Base-by-base conservation (phyloP, 345 rosid genomes). In the Punica granatum region DNA sequence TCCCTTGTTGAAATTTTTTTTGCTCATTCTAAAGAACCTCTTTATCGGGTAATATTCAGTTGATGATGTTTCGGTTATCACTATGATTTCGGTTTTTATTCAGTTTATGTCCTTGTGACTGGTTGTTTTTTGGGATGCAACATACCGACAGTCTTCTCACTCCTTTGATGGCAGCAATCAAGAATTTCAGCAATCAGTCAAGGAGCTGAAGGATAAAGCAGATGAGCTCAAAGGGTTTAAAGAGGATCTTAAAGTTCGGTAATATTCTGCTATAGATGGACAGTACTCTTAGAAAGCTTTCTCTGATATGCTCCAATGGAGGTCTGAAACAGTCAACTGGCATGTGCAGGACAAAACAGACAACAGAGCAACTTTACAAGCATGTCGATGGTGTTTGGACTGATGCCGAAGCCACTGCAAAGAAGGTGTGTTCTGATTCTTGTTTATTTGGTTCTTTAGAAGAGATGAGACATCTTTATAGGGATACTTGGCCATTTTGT, bases 261-360 rank as follows among this genome's bases (percentile, higher is more conserved):
- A 89, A 79, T 65, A 56, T 62, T 63, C 49, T 58, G 25, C 85
- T 85, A 77, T 28, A 75, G 84, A 67, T 80, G 32, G 32, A 8
- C 7, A 5, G 18, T 56, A 5, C 61, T 56, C 2, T 53, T 53
- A 23, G 7, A 23, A 10, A 23, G 2, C 58, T 51, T n/a, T 51
- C 2, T 6, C 19, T 23, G 58, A 7, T 21, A 25, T 39, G 25
- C 26, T 16, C 41, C 41, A 21, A 34, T 53, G 30, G 77, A 78
- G 81, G 74, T 90, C 88, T 86, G 84, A 88, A 87, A 81, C 79
- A 83, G 76, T 88, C 81, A 78, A 83, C 75, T 88, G 84, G 80
- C 74, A 70, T 81, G 80, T 86, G 88, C 90, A 91, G 97, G 88
- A 88, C 96, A 6, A 94, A 91, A 85, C 85, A 91, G 88, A 91